Conservation (phyloP, 2,329 filamentous ascomycete species). For the Cryphonectria nitschkei region DNA sequence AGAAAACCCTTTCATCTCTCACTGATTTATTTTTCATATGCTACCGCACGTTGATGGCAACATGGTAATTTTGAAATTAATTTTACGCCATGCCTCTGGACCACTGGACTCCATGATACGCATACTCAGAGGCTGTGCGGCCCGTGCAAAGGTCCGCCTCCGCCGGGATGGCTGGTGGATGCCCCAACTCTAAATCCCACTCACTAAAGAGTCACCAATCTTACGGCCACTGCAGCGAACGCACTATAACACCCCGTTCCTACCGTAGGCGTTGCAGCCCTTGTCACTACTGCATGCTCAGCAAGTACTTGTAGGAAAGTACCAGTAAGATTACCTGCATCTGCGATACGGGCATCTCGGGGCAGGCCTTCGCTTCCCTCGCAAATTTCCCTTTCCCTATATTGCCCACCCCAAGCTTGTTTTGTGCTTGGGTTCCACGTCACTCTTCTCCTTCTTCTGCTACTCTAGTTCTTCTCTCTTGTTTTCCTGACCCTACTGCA, state of each 20-base stretch:
- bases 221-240: background rate
- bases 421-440: background rate
- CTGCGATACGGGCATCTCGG: slow-evolving; percentile 5
- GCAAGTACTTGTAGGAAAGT: too few species aligned
- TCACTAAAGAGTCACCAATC: background rate
- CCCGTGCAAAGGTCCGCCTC: too few species aligned
- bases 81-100: background rate
- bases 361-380: background rate
- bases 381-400: slow-evolving; percentile 5
- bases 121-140: too few species aligned
- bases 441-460: background rate
- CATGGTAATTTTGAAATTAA: background rate
- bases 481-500: background rate
- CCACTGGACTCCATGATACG: too few species aligned
- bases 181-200: background rate
- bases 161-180: background rate
- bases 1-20: too few species aligned
- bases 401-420: background rate
- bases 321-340: slow-evolving; percentile 5
- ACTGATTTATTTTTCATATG: too few species aligned
- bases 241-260: background rate
- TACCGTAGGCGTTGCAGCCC: background rate
- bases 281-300: too few species aligned
- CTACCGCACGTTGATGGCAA: background rate
- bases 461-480: background rate